A percentile compares a stretch with the other conserved stretches of the same genome.
phyloP scores from a whole-genome alignment of 331 rosid genomes.

The Malus hybrid region DNA sequence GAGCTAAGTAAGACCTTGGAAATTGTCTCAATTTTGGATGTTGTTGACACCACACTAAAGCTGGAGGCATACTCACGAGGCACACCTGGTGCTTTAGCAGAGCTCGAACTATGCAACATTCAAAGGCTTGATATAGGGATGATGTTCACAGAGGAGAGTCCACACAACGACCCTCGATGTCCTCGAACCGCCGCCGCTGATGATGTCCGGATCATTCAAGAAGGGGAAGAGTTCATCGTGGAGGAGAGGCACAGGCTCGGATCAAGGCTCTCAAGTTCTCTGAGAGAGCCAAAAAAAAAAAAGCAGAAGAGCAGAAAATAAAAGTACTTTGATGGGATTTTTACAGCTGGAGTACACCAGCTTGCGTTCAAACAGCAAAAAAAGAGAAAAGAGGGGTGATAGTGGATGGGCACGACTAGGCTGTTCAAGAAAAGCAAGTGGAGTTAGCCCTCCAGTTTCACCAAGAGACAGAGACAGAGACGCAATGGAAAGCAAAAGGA shows the following conservation, averaged over 20 bases:
- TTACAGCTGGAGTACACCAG: too few species aligned
- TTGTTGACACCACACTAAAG: conserved; percentile 13
- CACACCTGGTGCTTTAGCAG: not conserved
- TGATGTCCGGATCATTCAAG: conserved; percentile 77
- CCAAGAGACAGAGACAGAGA: too few species aligned
- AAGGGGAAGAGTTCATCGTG: conserved; percentile 79
- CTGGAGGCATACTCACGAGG: not conserved
- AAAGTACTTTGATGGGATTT: too few species aligned
- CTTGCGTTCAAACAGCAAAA: too few species aligned
- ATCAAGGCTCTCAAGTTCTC: conserved; percentile 86
- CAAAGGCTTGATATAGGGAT: not conserved
- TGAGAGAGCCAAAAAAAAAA: conserved; percentile 84
- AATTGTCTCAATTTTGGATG: conserved; percentile 27
- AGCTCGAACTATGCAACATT: conserved; percentile 16
- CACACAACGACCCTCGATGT: conserved; percentile 15
- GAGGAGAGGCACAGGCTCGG: conserved; percentile 84
- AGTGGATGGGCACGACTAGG: too few species aligned
- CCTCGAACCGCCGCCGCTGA: conserved; percentile 33
- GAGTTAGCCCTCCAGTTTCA: too few species aligned
- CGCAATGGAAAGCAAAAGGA: too few species aligned
- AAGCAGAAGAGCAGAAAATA: too few species aligned
- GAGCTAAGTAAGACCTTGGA: conserved; percentile 89
- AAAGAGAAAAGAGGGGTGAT: too few species aligned
- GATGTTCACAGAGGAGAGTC: conserved; percentile 10
- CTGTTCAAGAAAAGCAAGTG: too few species aligned